phyloP scores from a whole-genome alignment of 2,329 filamentous ascomycete genomes.

The Fusarium haematococcum region DNA sequence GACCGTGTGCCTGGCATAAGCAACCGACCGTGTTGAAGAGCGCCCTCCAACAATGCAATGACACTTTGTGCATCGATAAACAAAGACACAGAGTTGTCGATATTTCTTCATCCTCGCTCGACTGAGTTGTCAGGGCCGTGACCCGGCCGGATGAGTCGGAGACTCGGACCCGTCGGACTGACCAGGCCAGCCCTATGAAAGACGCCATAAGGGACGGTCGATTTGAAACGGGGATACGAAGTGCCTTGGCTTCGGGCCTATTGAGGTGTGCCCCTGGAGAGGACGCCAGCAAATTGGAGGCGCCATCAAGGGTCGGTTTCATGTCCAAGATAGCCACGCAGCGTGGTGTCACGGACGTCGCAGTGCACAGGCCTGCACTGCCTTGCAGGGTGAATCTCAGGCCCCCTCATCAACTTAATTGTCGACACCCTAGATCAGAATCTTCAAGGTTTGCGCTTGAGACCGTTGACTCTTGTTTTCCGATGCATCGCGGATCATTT shows the following conservation, averaged over 20 bases:
- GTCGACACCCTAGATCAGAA: background rate
- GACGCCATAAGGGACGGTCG: constrained; percentile 1
- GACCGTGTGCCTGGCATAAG: background rate
- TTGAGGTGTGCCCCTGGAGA: constrained; percentile 5
- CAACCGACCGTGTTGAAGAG: background rate
- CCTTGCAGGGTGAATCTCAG: background rate
- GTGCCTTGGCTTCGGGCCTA: constrained; percentile 13
- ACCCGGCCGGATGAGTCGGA: constrained; percentile 13
- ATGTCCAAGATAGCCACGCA: constrained; percentile 15
- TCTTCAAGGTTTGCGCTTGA: constrained; percentile 11
- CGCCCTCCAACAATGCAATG: background rate
- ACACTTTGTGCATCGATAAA: background rate
- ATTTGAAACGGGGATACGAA: constrained; percentile 5
- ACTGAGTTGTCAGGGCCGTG: background rate
- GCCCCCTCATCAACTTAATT: background rate
- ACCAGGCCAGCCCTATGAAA: constrained; percentile 17
- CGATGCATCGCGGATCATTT: constrained; percentile 36
- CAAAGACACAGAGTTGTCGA: background rate
- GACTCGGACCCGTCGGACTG: constrained; percentile 12
- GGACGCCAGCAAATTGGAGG: constrained; percentile 2
- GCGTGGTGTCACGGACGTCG: constrained; percentile 28
- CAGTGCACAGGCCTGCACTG: background rate
- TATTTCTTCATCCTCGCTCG: background rate
- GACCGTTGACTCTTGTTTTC: constrained; percentile 19
- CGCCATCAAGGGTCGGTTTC: constrained; percentile 17